Evolutionary conservation across 2,329 filamentous ascomycete species (phyloP).

Genomic region (Claviceps monticola): DNA sequence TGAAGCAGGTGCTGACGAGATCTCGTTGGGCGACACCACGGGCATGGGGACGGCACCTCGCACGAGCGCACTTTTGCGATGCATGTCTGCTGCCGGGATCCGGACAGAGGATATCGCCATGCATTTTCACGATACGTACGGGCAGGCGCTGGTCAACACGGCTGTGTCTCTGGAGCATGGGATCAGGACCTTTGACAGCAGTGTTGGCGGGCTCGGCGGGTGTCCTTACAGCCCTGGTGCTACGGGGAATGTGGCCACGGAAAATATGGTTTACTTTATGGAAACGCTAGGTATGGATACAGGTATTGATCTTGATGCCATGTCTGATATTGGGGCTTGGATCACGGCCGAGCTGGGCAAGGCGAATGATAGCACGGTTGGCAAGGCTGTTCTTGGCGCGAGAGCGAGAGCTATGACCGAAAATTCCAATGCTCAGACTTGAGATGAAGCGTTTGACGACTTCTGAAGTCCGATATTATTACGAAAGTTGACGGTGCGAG

Average conservation of each 20-base stretch:
- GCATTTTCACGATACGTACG: conserved; percentile 85
- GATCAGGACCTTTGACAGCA: conserved; percentile 64
- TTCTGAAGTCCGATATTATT: too few species aligned
- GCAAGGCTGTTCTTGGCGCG: conserved; percentile 46
- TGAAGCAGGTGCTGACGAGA: conserved; percentile 81
- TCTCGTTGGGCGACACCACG: conserved; percentile 79
- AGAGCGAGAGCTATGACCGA: conserved; percentile 18
- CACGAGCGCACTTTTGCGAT: conserved; percentile 49
- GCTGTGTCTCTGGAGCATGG: conserved; percentile 66
- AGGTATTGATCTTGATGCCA: conserved; percentile 52
- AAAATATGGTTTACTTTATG: conserved; percentile 69
- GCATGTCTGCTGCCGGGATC: conserved; percentile 52
- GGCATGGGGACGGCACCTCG: conserved; percentile 75
- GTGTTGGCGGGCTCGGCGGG: conserved; percentile 67
- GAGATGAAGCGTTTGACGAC: neutral
- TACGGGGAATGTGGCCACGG: conserved; percentile 74
- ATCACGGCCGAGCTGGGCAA: conserved; percentile 51
- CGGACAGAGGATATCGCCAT: conserved; percentile 58
- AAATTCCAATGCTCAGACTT: conserved; percentile 11
- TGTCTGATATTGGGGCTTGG: conserved; percentile 59
- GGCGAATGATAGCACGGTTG: conserved; percentile 51
- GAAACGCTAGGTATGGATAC: conserved; percentile 63
- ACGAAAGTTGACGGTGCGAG: too few species aligned
- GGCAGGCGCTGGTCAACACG: conserved; percentile 71
- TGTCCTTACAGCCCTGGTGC: conserved; percentile 78